Percentiles rank a stretch among this genome's conserved stretches.
These are phyloP conservation scores for Cytospora piceae DNA, from an alignment of 2,329 filamentous ascomycete genomes.

Conservation along the genomic window DNA sequence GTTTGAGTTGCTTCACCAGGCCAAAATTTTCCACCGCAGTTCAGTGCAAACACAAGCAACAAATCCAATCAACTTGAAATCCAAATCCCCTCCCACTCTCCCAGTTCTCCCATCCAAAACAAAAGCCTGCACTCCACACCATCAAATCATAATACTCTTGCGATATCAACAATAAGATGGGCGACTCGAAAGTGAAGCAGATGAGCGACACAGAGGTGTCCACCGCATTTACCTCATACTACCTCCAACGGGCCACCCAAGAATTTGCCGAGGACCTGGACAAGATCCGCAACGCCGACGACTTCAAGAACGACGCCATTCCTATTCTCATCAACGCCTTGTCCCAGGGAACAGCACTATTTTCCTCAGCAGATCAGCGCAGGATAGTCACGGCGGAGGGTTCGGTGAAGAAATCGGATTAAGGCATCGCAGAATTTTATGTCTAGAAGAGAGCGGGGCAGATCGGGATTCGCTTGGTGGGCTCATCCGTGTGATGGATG, in stretches of 20 bases:
- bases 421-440: not conserved
- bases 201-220: constrained; percentile 33
- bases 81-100: not conserved
- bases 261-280: constrained; percentile 78
- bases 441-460: not conserved
- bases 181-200: constrained; percentile 6
- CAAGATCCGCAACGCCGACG: constrained; percentile 67
- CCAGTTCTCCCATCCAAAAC: not conserved
- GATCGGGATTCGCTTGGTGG: too few relatives aligned
- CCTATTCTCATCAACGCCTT: constrained; percentile 69
- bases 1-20: not conserved
- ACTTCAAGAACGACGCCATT: constrained; percentile 70
- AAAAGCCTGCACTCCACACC: not conserved
- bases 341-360: constrained; percentile 68
- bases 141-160: not conserved
- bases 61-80: not conserved
- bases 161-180: constrained; percentile 13
- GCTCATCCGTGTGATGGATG: too few relatives aligned
- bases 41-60: not conserved
- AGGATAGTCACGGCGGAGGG: constrained; percentile 35
- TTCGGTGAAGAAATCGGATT: constrained; percentile 15
- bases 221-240: constrained; percentile 63
- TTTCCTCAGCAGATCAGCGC: constrained; percentile 53
- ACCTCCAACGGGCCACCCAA: constrained; percentile 69
- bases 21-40: constrained; percentile 10